phyloP scores from a whole-genome alignment of 2,329 filamentous ascomycete species.

The Scopulariopsis brevicaulis region DNA sequence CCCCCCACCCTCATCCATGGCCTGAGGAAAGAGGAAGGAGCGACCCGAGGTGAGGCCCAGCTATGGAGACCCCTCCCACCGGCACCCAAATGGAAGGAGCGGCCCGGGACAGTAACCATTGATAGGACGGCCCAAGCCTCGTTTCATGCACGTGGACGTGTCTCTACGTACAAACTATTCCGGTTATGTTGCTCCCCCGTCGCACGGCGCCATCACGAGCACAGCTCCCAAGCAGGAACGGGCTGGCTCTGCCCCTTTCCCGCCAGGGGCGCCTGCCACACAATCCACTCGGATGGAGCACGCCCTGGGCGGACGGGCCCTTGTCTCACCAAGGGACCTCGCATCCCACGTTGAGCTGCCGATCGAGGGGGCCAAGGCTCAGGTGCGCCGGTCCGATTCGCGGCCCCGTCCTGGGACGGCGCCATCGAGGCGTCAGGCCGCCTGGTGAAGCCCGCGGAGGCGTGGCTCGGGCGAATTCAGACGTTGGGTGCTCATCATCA shows the following conservation, averaged over 20 bases:
- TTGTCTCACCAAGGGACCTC: background rate
- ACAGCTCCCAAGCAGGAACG: background rate
- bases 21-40: background rate
- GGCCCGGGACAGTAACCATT: background rate
- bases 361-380: background rate
- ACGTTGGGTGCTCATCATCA: background rate
- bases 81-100: background rate
- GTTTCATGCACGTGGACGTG: background rate
- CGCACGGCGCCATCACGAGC: background rate
- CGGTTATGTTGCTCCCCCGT: background rate
- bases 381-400: too few species aligned
- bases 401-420: too few species aligned
- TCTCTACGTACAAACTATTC: background rate
- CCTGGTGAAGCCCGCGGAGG: background rate
- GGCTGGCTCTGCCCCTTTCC: background rate
- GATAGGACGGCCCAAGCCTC: background rate
- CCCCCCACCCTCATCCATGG: background rate
- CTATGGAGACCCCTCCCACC: background rate
- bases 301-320: background rate
- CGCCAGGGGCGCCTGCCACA: background rate
- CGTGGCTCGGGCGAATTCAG: background rate
- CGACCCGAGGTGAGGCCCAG: background rate
- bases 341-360: background rate
- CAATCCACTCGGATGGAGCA: background rate
- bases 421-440: background rate